phyloP scores from a whole-genome alignment of 805 yeast genomes.

The Nematodospora valgi region DNA sequence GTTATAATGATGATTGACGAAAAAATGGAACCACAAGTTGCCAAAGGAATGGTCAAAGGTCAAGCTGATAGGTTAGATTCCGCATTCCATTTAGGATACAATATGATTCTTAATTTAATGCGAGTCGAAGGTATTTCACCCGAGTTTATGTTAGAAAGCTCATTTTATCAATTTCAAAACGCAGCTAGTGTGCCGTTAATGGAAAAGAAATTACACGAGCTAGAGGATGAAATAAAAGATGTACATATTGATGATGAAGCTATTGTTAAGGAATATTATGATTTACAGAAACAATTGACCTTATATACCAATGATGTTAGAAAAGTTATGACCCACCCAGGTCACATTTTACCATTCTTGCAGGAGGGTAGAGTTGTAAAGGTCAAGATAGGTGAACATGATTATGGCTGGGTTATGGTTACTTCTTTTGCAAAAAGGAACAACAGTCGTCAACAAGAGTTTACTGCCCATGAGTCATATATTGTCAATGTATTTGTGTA shows the following conservation, averaged over 20 bases:
- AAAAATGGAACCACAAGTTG: conserved; percentile 99
- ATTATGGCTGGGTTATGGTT: conserved; percentile 97
- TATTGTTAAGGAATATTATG: conserved; percentile 77
- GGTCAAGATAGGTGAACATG: conserved; percentile 55
- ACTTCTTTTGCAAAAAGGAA: conserved; percentile 70
- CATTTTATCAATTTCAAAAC: conserved; percentile 94
- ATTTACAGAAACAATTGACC: conserved; percentile 67
- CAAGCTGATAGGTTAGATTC: conserved; percentile 97
- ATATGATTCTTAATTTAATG: conserved; percentile 93
- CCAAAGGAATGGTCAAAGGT: conserved; percentile 99
- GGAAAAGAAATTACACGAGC: conserved; percentile 60
- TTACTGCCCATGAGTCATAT: conserved; percentile 84
- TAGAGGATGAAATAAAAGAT: conserved; percentile 46
- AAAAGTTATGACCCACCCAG: conserved; percentile 86
- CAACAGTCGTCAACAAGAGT: conserved; percentile 52
- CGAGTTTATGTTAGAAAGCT: conserved; percentile 91
- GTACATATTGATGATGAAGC: conserved; percentile 71
- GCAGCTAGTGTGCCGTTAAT: conserved; percentile 84
- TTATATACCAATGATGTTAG: conserved; percentile 72
- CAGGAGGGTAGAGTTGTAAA: conserved; percentile 86
- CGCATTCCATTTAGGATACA: conserved; percentile 95
- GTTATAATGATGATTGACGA: conserved; percentile 99
- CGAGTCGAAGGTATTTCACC: conserved; percentile 98
- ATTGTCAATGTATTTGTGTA: conserved; percentile 80
- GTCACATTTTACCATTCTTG: conserved; percentile 75